Evolutionary conservation across 192 early-diverging fungal species (phyloP), one percentile per base, ranked within the genome.

Genomic region (Gonapodya prolifera): DNA sequence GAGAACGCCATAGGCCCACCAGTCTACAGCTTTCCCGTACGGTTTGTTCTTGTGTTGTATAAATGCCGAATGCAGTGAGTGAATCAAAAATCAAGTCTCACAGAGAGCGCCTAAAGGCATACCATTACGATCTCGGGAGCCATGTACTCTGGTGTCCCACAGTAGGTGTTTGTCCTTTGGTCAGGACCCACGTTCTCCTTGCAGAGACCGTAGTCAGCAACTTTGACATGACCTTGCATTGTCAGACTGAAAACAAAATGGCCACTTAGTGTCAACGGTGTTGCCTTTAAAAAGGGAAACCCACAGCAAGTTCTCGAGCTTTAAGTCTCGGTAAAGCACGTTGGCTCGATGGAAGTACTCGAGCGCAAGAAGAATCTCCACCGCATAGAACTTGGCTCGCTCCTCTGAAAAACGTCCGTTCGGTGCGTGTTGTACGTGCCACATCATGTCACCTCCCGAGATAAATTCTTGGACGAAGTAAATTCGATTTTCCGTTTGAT

Each of bases 401-500:
- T 92, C 86, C 83, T 96, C 94, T 69, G 94, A 91, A 79, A 99
- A 98, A 76, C 88, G 83, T 30, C 91, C 92, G 80, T 95, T 94
- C 75, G 92, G 92, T 75, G 90, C 87, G 77, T 92, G 91, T 81
- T 98, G 96, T 75, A 99, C 96, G 81, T 98, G 96, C 89, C 95
- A 94, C 95, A 99, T 98, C 82, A 99, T 82, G 83, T 99, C 97
- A 70, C 97, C 97, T 78, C 97, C 97, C 31, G 89, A 90, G 35
- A 97, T 94, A 84, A 95, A 99, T 79, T 99, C 97, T 94, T 97
- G 98, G 13, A 97, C 96, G 83, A 98, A 98, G 83, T 97, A 99
- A 36, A 99, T 91, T 75, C 96, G 86, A 45, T 92, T 94, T 75
- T 95, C 92, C 0, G 94, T 95, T 82, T 98, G 95, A 88, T 97